Evolutionary conservation across 305 asterid genomes (phyloP).

Genomic region (Rubia tinctorum): DNA sequence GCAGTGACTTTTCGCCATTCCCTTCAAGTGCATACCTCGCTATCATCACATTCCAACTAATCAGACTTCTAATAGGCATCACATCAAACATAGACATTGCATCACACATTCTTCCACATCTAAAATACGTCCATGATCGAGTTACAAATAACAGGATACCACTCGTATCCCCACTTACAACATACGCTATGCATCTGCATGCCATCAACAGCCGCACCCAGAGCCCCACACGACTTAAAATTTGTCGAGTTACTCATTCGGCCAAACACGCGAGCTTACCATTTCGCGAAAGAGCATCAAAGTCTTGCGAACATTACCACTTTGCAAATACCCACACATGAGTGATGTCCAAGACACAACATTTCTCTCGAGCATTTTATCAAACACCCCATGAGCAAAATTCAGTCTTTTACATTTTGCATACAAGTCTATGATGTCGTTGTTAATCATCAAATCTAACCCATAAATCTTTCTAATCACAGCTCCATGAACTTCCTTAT

Average conservation of each 20-base stretch:
- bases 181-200: constrained; percentile 54
- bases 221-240: constrained; percentile 51
- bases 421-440: constrained; percentile 46
- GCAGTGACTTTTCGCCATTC: constrained; percentile 34
- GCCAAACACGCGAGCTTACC: constrained; percentile 36
- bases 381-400: constrained; percentile 38
- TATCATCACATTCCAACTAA: constrained; percentile 61
- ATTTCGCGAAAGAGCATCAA: constrained; percentile 41
- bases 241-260: constrained; percentile 59
- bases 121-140: constrained; percentile 58
- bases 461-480: constrained; percentile 42
- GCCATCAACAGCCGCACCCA: constrained; percentile 34
- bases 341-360: constrained; percentile 68
- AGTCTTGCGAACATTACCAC: constrained; percentile 32
- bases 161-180: constrained; percentile 49
- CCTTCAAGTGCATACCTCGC: constrained; percentile 44
- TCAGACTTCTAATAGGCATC: constrained; percentile 40
- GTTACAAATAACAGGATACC: constrained; percentile 49
- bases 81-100: constrained; percentile 45
- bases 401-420: constrained; percentile 46
- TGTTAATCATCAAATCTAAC: constrained; percentile 39
- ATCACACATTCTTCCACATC: constrained; percentile 42
- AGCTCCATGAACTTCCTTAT: constrained; percentile 51
- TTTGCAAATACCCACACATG: constrained; percentile 44
- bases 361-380: constrained; percentile 48